Evolutionary conservation across 768 basidiomycete genomes (phyloP).

Genomic region (Dacryopinax primogenitus): DNA sequence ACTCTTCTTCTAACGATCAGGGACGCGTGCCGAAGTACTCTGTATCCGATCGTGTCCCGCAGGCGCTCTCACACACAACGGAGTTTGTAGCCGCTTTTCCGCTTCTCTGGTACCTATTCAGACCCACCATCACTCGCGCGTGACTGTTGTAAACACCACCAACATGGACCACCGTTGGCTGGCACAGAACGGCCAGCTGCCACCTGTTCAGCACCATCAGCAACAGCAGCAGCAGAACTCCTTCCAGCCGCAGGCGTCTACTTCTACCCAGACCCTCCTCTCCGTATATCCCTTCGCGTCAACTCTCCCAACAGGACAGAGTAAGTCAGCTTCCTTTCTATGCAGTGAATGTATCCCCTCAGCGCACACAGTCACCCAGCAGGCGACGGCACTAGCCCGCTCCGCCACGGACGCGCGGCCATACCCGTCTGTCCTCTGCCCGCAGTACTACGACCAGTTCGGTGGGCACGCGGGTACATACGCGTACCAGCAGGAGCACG

Average conservation of each 20-base stretch:
- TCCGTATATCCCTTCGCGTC: background rate
- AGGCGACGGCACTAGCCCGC: background rate
- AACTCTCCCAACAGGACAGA: background rate
- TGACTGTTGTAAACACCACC: background rate
- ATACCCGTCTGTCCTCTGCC: background rate
- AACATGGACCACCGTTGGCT: constrained; percentile 1
- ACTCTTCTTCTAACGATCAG: too few species aligned
- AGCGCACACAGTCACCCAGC: background rate
- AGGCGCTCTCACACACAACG: too few species aligned
- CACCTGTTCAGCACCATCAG: background rate
- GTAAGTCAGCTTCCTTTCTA: background rate
- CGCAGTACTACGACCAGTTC: background rate
- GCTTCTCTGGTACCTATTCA: too few species aligned
- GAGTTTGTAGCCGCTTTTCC: too few species aligned
- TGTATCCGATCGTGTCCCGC: too few species aligned
- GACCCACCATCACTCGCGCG: too few species aligned
- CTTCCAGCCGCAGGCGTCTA: constrained; percentile 6
- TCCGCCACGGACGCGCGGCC: background rate
- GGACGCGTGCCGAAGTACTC: too few species aligned
- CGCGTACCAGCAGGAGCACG: background rate
- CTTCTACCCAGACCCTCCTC: background rate
- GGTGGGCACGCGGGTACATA: background rate
- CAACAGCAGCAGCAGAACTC: background rate
- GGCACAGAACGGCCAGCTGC: background rate
- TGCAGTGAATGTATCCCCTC: background rate